These are phyloP conservation scores for Mycosphaerella sp. DNA, from an alignment of 2,329 filamentous ascomycete genomes.

Conservation along the genomic window DNA sequence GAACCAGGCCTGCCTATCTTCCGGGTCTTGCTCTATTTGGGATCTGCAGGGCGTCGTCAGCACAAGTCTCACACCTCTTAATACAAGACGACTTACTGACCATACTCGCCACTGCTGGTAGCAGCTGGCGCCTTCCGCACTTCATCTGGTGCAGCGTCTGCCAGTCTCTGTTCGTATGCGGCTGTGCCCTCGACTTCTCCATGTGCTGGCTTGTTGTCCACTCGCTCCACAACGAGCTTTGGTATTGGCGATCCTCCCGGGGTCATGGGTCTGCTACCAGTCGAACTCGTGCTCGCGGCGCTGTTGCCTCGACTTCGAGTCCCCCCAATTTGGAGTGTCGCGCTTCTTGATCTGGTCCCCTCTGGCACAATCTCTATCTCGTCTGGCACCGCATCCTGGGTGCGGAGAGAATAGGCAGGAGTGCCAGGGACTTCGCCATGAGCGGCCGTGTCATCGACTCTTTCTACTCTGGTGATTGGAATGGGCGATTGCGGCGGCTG, in stretches of 20 bases:
- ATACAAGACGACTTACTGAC: slow-evolving; percentile 45
- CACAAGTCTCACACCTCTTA: not conserved
- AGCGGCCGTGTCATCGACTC: slow-evolving; percentile 52
- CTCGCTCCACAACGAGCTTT: slow-evolving; percentile 55
- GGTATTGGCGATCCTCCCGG: slow-evolving; percentile 51
- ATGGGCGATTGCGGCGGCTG: slow-evolving; percentile 39
- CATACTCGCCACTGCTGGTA: slow-evolving; percentile 47
- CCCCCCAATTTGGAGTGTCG: slow-evolving; percentile 27
- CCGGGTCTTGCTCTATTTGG: slow-evolving; percentile 22
- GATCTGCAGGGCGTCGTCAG: slow-evolving; percentile 31
- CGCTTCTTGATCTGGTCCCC: slow-evolving; percentile 38
- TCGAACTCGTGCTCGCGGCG: slow-evolving; percentile 34
- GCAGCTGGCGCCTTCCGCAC: slow-evolving; percentile 45
- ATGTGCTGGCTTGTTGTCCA: slow-evolving; percentile 52
- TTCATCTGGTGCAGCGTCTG: slow-evolving; percentile 55
- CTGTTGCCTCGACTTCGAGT: slow-evolving; percentile 29
- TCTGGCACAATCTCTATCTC: slow-evolving; percentile 53
- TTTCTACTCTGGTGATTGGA: slow-evolving; percentile 57
- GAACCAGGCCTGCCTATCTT: slow-evolving; percentile 31
- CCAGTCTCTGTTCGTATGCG: slow-evolving; percentile 50
- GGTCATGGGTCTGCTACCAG: slow-evolving; percentile 40
- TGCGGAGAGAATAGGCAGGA: slow-evolving; percentile 52
- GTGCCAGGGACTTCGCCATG: slow-evolving; percentile 59
- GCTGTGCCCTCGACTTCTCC: slow-evolving; percentile 57
- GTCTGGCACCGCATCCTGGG: slow-evolving; percentile 56